Conservation (phyloP, 257 asterid genomes). For the Nicotiana benthamiana region DNA sequence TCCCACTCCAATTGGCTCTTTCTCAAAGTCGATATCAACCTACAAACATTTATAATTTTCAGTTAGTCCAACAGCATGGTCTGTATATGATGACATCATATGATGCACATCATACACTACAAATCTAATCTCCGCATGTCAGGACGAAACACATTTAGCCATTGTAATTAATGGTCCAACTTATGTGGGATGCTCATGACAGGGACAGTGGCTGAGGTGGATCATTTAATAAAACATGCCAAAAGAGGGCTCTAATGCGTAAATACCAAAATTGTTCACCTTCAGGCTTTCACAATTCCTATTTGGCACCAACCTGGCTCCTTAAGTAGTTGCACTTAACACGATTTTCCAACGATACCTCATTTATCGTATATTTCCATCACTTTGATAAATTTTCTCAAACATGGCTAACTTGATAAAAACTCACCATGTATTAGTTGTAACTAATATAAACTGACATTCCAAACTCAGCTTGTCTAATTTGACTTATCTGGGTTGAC, state of each 20-base stretch:
- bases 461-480: neutral
- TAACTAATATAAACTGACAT: neutral
- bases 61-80: neutral
- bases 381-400: neutral
- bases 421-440: too few relatives aligned
- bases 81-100: neutral
- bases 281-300: neutral
- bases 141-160: neutral
- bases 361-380: neutral
- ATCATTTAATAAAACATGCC: neutral
- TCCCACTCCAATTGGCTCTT: slow-evolving; percentile 90
- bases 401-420: neutral
- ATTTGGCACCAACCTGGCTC: neutral
- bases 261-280: neutral
- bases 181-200: neutral
- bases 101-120: neutral
- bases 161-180: neutral
- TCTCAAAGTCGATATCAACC: slow-evolving; percentile 91
- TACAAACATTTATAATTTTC: slow-evolving; percentile 15
- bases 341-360: neutral
- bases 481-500: neutral
- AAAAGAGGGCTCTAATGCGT: neutral
- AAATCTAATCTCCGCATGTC: too few relatives aligned
- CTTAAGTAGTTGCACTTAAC: neutral
- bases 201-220: neutral